These are phyloP conservation scores for Aureobasidium vineae DNA, from an alignment of 2,329 filamentous ascomycete species.

Conservation along the genomic window DNA sequence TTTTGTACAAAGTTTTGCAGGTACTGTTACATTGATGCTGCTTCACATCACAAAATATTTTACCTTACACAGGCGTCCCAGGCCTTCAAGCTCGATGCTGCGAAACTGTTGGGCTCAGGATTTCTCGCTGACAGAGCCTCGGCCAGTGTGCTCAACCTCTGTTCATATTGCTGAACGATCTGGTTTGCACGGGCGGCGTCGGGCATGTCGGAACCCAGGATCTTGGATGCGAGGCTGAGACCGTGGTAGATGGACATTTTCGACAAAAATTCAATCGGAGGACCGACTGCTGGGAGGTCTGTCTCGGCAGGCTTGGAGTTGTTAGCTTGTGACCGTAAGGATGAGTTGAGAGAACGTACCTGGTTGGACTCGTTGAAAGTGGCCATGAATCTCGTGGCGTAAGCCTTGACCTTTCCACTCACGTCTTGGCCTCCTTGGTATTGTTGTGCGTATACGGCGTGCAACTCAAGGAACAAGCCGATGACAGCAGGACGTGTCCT, in stretches of 20 bases:
- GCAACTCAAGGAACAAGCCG: constrained; percentile 46
- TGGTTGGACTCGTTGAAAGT: constrained; percentile 31
- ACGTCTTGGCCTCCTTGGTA: constrained; percentile 38
- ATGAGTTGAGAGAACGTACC: not conserved
- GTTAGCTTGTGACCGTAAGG: not conserved
- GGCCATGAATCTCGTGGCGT: constrained; percentile 42
- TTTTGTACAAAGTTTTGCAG: too few species aligned
- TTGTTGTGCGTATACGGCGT: constrained; percentile 42
- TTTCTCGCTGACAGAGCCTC: not conserved
- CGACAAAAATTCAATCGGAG: constrained; percentile 35
- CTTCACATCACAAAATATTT: not conserved
- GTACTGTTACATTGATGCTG: too few species aligned
- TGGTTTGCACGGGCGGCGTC: constrained; percentile 14
- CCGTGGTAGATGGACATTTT: constrained; percentile 45
- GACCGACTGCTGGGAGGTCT: constrained; percentile 21
- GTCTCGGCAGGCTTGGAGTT: constrained; percentile 28
- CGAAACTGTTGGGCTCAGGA: not conserved
- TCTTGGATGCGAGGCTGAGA: constrained; percentile 44
- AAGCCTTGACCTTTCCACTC: constrained; percentile 42
- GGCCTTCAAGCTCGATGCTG: not conserved
- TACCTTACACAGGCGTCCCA: constrained; percentile 21
- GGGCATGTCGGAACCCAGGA: constrained; percentile 42
- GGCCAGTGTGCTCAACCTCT: constrained; percentile 13
- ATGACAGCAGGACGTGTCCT: constrained; percentile 41
- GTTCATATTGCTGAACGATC: constrained; percentile 22